These are phyloP conservation scores for Entophlyctis helioformis DNA, from an alignment of 192 early-diverging fungal genomes.

Conservation along the genomic window DNA sequence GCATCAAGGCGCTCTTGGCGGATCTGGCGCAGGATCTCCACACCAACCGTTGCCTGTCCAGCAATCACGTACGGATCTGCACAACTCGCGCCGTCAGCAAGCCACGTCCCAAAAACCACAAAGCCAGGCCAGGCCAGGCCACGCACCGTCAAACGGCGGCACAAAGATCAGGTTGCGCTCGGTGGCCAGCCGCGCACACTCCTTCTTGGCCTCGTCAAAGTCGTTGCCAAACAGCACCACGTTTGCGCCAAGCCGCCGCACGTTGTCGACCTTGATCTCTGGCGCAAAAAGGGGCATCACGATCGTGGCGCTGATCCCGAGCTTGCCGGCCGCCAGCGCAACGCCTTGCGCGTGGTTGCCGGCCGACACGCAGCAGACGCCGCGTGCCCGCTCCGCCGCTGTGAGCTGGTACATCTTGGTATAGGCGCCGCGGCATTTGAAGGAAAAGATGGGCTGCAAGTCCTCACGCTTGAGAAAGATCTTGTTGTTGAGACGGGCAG, in stretches of 20 bases:
- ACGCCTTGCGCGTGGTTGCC: conserved; percentile 35
- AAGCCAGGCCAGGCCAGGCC: too few species aligned
- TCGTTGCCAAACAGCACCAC: conserved; percentile 30
- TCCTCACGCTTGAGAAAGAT: conserved; percentile 41
- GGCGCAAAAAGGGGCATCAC: conserved; percentile 42
- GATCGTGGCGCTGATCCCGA: conserved; percentile 31
- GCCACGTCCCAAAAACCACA: too few species aligned
- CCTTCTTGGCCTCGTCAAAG: conserved; percentile 39
- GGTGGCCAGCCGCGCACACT: conserved; percentile 20
- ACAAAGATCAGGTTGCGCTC: conserved; percentile 21
- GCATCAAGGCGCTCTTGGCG: conserved; percentile 25
- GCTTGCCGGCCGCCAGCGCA: conserved; percentile 34
- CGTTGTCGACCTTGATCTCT: conserved; percentile 36
- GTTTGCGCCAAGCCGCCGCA: conserved; percentile 28
- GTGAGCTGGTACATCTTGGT: conserved; percentile 33
- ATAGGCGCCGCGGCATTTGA: conserved; percentile 39
- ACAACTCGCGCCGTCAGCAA: too few species aligned
- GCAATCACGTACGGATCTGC: conserved; percentile 32
- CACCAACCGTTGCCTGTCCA: conserved; percentile 39
- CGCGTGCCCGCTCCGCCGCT: conserved; percentile 18
- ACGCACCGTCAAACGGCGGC: conserved; percentile 34
- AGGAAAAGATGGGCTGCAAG: conserved; percentile 39
- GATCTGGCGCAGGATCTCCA: conserved; percentile 36
- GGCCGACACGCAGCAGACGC: conserved; percentile 25
- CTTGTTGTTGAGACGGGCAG: conserved; percentile 15